These are phyloP conservation scores for Ballota nigra DNA, from an alignment of 257 asterid genomes.

Conservation along the genomic window DNA sequence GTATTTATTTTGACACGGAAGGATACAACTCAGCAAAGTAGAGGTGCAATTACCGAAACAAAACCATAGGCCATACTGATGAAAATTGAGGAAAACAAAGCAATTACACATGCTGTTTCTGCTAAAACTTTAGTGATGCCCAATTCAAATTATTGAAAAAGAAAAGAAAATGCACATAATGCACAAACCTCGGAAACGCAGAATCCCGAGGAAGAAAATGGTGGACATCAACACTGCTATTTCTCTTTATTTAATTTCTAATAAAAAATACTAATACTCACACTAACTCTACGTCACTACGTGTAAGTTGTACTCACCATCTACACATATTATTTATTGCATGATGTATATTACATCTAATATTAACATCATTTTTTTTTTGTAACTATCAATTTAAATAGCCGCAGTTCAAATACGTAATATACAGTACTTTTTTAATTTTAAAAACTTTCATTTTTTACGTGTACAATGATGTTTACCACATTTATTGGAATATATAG, in stretches of 20 bases:
- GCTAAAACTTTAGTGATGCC: slow-evolving; percentile 20
- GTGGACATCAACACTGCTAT: neutral
- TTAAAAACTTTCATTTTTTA: neutral
- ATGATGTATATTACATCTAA: no score
- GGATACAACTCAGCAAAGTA: no score
- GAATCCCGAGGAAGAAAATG: slow-evolving; percentile 75
- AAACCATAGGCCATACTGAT: slow-evolving; percentile 44
- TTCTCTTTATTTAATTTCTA: neutral
- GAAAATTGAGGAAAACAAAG: slow-evolving; percentile 71
- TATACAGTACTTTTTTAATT: neutral
- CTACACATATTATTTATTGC: no score
- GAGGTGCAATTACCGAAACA: slow-evolving; percentile 42
- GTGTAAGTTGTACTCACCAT: no score
- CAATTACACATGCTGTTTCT: slow-evolving; percentile 61
- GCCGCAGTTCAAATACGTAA: neutral
- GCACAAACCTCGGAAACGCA: slow-evolving; percentile 50
- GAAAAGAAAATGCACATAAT: slow-evolving; percentile 5
- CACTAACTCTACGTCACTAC: neutral
- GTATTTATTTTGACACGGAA: no score
- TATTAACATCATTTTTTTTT: no score
- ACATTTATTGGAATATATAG: neutral
- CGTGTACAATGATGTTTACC: neutral
- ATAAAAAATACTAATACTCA: neutral
- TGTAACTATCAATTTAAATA: neutral
- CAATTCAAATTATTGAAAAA: neutral